These are phyloP conservation scores for Blastobotrys buckinghamii DNA, from an alignment of 1,139 yeast species.

Conservation along the genomic window DNA sequence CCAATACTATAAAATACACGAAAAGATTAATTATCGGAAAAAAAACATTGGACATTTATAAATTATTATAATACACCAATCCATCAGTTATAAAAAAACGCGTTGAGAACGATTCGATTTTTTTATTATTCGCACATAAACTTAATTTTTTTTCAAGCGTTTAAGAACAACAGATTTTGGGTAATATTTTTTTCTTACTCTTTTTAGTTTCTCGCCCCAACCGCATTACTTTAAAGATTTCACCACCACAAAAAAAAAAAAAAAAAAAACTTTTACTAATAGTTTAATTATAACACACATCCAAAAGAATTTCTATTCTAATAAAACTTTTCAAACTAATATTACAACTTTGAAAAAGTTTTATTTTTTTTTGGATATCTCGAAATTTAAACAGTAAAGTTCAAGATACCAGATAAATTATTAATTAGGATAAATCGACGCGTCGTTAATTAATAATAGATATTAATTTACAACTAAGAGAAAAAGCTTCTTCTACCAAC, in stretches of 20 bases:
- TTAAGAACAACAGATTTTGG: background rate
- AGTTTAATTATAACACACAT: too few relatives aligned
- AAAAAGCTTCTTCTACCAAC: too few relatives aligned
- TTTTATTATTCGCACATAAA: background rate
- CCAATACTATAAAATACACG: too few relatives aligned
- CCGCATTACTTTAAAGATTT: too few relatives aligned
- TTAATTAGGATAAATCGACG: background rate
- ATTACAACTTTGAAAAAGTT: background rate
- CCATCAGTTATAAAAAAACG: too few relatives aligned
- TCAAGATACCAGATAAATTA: too few relatives aligned
- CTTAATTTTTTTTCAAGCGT: too few relatives aligned
- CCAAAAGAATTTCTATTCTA: background rate
- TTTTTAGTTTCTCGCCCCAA: background rate
- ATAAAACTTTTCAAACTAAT: background rate
- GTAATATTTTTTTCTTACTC: background rate
- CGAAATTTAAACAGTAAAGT: too few relatives aligned
- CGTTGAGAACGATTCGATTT: background rate
- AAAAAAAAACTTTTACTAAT: background rate
- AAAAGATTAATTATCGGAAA: too few relatives aligned
- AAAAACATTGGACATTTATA: too few relatives aligned
- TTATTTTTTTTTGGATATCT: background rate
- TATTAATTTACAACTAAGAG: background rate
- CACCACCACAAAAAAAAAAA: background rate
- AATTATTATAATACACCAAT: too few relatives aligned
- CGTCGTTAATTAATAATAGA: background rate